Evolutionary conservation across 148 eudicot genomes (phyloP), one percentile per base, ranked within the genome.

Genomic region (Hydrangea macrophylla): DNA sequence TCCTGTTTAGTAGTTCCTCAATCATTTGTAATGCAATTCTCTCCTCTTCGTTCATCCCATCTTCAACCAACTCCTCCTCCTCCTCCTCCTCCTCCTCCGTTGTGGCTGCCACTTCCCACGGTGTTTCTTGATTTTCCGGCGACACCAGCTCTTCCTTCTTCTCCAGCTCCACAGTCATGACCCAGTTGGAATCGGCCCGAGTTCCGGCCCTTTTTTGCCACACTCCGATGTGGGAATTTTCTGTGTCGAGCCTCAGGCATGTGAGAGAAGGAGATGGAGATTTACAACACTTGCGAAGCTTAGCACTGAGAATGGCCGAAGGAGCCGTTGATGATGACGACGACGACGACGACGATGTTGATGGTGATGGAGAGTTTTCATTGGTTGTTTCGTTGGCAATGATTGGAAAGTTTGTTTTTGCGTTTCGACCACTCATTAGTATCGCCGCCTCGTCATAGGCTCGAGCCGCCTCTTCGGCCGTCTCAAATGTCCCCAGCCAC

Each of bases 181-280:
- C 78, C 78, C 77, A 78, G 2, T 37, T 69, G 10, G 81, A 73
- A 10, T 62, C 74, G 0, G 74, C 44, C 0, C 68, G 57, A 0
- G 62, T 1, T 3, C 77, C 77, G 25, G 81, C 54, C 2, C 70
- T 58, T 62, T 78, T 78, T 17, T 78, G 77, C 81, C 81, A 78
- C 3, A 78, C 77, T 31, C 77, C 81, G 37, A 78, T 68, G 55
- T 78, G 74, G 44, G 69, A 78, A 57, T 35, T 78, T 27, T 64
- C 60, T 11, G 77, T 67, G 81, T 78, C 74, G 22, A 78, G 81
- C 72, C 74, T 69, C 15, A 78, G 74, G 74, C 81, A 78, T 13
- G 81, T 78, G 18, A 78, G 67, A 1, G 81, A 68, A 39, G 81
- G 77, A 22, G 77, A 67, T 2, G 69, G 72, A 9, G 68, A 54